Base-by-base conservation (phyloP, 75 land plant species). In the Cupressus sempervirens region DNA sequence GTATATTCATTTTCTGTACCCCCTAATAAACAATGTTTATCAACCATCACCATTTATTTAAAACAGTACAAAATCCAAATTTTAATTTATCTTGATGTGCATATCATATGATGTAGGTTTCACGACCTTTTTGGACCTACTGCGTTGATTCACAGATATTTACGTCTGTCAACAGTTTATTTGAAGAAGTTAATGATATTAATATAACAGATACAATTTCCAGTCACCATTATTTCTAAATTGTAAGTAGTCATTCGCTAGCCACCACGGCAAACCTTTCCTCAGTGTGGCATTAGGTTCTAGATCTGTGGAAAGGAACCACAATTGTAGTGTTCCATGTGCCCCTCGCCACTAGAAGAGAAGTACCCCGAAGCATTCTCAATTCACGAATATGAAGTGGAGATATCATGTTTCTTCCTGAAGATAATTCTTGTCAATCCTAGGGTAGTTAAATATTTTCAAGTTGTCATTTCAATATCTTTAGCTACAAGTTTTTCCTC, bases 401-500 rank as follows among this genome's bases (percentile, higher is more conserved):
- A 50, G 2, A 50, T 50, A 50, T 50, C 53, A 12, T 50, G 15
- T 50, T 2, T 50, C 15, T 50, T 50, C 53, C 12, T 50, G 14
- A 50, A 50, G 53, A 50, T 50, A 18, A 3, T n/a, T 40, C 26
- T n/a, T 40, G 80, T 9, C 13, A 36, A 8, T 77, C 45, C 48
- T 10, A 77, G 12, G 23, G 4, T 11, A 20, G 38, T 8, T 15
- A 36, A 20, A n/a, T 26, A 15, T 45, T 79, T n/a, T 79, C 23
- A 79, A 79, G 52, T 43, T 45, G 40, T 50, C 73, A 72, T 74
- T 82, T 88, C 89, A 74, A 41, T 41, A 58, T 85, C 92, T 20
- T 85, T 62, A 16, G 76, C 36, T 80, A 84, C 84, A 5, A 88
- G 76, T 82, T 89, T 91, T 16, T 70, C 85, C 58, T 87, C 88